Base-by-base conservation (phyloP, 305 asterid species). In the Vinca major region DNA sequence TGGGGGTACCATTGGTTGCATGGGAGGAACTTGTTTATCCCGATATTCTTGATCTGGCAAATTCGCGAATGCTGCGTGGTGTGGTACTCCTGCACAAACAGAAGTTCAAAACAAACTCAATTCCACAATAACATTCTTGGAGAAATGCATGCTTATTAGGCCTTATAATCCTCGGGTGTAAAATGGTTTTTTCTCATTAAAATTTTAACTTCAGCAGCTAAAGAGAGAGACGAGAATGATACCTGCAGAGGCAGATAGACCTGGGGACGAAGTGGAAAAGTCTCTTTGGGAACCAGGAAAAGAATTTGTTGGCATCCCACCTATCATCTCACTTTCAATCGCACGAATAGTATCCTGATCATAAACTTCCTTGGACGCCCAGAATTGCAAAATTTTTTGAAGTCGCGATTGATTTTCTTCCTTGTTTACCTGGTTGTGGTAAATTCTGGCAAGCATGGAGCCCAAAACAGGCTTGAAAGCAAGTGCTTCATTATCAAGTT, bases 351-450 rank as follows among this genome's bases (percentile, higher is more conserved):
- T 90, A 63, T 92, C 96, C 71, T 85, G 95, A 80, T 92, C 97
- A 66, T 74, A 92, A 44, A 92, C 97, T 74, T 90, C 98, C 81
- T 92, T 92, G 44, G 97, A 83, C 58, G 93, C 96, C 98, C 98
- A 92, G 74, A 92, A 92, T 73, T 90, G 97, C 67, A 92, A 62
- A 71, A 92, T 92, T 72, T 92, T 90, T 80, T 85, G 90, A 74
- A 92, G 86, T 16, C 96, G 97, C 2, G 90, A 83, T 84, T 92
- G 98, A 74, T 92, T 90, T 82, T 92, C 98, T 63, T 92, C 98
- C 85, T 83, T 88, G 85, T 90, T 88, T 51, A 84, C 89, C 40
- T 85, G 98, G 78, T 90, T 92, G 80, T 88, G 93, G 86, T 86
- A 92, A 66, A 90, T 80, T 86, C 96, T 86, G 1, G 84, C 91